Conservation (phyloP, 2,329 filamentous ascomycete species). For the Pseudocercospora musae region DNA sequence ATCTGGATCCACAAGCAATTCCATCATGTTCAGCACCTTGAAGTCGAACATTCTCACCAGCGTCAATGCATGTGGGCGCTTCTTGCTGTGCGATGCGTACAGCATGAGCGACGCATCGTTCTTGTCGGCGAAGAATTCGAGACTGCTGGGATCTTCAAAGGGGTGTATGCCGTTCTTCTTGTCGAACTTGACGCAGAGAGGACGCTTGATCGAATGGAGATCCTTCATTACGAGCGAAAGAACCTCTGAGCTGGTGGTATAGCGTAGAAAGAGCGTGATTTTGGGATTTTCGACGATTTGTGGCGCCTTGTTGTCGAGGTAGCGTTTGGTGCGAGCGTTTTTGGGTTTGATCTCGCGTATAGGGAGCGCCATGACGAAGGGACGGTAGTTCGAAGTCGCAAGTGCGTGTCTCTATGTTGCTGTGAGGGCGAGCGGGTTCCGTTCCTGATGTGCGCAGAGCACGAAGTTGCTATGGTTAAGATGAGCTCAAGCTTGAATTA, state of each 20-base stretch:
- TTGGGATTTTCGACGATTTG: constrained; percentile 89
- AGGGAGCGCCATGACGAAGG: constrained; percentile 26
- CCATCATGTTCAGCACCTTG: constrained; percentile 91
- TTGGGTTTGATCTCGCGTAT: constrained; percentile 63
- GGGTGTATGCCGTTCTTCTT: constrained; percentile 97
- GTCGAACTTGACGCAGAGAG: constrained; percentile 82
- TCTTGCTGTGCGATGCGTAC: constrained; percentile 85
- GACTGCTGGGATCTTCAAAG: constrained; percentile 81
- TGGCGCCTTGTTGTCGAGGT: constrained; percentile 87
- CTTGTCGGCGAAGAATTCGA: constrained; percentile 95
- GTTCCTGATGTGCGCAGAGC: not conserved
- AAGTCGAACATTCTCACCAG: constrained; percentile 77
- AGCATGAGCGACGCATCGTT: constrained; percentile 87
- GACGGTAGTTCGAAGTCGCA: not conserved
- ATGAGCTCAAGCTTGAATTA: no score
- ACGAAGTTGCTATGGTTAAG: not conserved
- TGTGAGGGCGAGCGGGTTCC: not conserved
- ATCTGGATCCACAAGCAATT: constrained; percentile 76
- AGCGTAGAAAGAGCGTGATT: constrained; percentile 82
- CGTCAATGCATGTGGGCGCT: constrained; percentile 87
- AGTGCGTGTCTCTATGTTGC: not conserved
- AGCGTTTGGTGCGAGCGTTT: constrained; percentile 89
- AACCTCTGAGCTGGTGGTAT: constrained; percentile 78
- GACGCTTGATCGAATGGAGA: constrained; percentile 78
- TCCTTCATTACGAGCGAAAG: constrained; percentile 81